Base-by-base conservation (phyloP, 331 rosid genomes). In the Quercus lobata region DNA sequence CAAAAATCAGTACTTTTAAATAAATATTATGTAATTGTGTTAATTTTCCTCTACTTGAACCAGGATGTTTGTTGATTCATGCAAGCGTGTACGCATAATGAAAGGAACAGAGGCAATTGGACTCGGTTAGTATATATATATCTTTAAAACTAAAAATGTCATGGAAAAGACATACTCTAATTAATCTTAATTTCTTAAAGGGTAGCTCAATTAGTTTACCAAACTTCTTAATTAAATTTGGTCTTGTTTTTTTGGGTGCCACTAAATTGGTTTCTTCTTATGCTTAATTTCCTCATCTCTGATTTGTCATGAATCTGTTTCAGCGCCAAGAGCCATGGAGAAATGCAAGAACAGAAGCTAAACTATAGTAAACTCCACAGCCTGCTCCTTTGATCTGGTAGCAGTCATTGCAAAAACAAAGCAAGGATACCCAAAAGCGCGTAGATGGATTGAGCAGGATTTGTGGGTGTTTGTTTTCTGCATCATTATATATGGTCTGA, bases 71-170 rank as follows among this genome's bases (percentile, higher is more conserved):
- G 97, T 96, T 72, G 96, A 89, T 72, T 91, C 99, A 66, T 96
- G 99, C 93, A 96, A 91, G 84, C 96, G 98, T 81, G 32, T 93
- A 84, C 92, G 97, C 68, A 96, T 96, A 75, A 96, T 91, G 98
- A 96, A 91, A 87, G 97, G 97, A 84, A 93, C 89, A 82, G 99
- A 96, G 88, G 99, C 99, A 12, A 88, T 91, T 90, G 97, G 94
- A 75, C 92, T 96, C 11, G 97, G 99, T 95, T 65, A 80, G 94
- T 81, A 56, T 57, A 41, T 8, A 41, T 41, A 41, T 9, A 41
- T 41, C 14, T 32, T 49, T 34, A 14, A 58, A 58, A 58, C 65
- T 22, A 24, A 30, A 66, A 37, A 49, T 78, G 24, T 83, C 53
- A 71, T 27, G 46, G 46, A 41, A 41, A 41, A 41, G 49, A 41